Conservation (phyloP, 1,284 basidiomycete species). For the Cutaneotrichosporon curvatum region DNA sequence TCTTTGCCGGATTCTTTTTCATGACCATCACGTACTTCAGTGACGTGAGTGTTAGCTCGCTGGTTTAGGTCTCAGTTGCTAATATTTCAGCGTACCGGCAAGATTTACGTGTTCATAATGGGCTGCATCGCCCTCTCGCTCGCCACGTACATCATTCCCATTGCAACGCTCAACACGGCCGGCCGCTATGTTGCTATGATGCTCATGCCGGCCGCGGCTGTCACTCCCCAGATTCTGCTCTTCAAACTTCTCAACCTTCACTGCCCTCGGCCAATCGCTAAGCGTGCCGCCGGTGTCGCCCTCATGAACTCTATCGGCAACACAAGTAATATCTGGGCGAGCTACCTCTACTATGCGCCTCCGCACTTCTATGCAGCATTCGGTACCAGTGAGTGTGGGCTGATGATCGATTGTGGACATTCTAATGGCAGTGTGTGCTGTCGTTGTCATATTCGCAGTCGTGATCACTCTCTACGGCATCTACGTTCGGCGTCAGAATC, state of each 20-base stretch:
- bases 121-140: conserved; percentile 48
- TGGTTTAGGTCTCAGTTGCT: background rate
- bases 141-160: conserved; percentile 65
- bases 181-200: conserved; percentile 40
- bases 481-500: conserved; percentile 27
- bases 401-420: background rate
- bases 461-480: conserved; percentile 26
- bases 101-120: conserved; percentile 23
- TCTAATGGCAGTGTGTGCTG: background rate
- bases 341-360: conserved; percentile 17
- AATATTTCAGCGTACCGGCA: conserved; percentile 4
- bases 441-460: conserved; percentile 11
- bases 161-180: conserved; percentile 43
- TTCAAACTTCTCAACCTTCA: conserved; percentile 34
- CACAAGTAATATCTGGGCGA: conserved; percentile 9
- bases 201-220: conserved; percentile 19
- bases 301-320: conserved; percentile 32
- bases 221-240: conserved; percentile 27
- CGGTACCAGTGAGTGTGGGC: conserved; percentile 16
- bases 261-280: conserved; percentile 25
- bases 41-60: conserved; percentile 3
- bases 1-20: conserved; percentile 30
- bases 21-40: background rate
- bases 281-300: conserved; percentile 30
- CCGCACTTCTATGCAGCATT: conserved; percentile 21